Evolutionary conservation across 2,329 filamentous ascomycete species (phyloP), one percentile per base, ranked within the genome.

Genomic region (Fusarium lyarnte): DNA sequence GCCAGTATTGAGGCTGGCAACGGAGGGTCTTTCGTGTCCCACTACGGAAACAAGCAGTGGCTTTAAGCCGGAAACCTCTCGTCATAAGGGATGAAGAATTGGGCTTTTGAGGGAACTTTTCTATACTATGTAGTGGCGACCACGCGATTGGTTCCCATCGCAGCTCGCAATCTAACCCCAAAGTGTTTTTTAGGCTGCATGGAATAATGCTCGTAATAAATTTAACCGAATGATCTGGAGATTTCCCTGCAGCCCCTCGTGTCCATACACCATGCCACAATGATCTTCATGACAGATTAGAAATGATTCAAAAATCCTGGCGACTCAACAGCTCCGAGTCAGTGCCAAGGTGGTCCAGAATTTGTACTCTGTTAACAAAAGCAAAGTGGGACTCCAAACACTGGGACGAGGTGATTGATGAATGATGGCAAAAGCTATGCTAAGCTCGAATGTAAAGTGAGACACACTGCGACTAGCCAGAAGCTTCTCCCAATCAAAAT

Each of bases 11-110:
- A 85, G 51, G 80, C 76, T 42, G 85, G 84, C 0, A 72, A 85
- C 72, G 87, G 82, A 4, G 89, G 89, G 6, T 77, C 80, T 0
- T 89, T 88, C 72, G 69, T 90, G 2, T 88, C 87, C 33, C 88
- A 91, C 39, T 74, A 82, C 62, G 87, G 88, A 33, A 46, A 46
- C 13, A 21, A 21, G 3, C 13, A 29, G 6, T 46, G 43, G 19
- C 9, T 6, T 29, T 5, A 16, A 29, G 17, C 5, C 9, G 8
- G 16, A 3, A 21, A 27, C 0, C 8, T 12, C 8, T 8, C 4
- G 14, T 7, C 19, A 3, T 38, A 17, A 21, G 36, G 36, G 12
- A 46, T 27, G 8, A 8, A 29, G 8, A 29, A 25, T 5, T 25
- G 25, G 25, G 25, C 27, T 29, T 29, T 8, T 8, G 6, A 8